Base-by-base conservation (phyloP, 164 flowering plant species). In the Protea cynaroides region DNA sequence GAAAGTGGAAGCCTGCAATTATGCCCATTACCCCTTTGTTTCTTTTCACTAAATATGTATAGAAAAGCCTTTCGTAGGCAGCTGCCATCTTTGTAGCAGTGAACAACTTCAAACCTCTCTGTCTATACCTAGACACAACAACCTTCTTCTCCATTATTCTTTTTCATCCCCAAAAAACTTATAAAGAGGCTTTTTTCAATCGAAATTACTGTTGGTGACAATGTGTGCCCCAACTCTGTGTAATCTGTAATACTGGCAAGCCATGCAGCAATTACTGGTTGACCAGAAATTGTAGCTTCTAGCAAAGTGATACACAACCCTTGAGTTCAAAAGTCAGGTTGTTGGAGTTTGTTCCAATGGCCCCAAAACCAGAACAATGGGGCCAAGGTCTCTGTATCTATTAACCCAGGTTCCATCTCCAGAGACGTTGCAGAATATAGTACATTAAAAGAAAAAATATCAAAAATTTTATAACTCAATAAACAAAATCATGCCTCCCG, bases 381-480 rank as follows among this genome's bases (percentile, higher is more conserved):
- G 17, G 0, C 94, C 87, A 3, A 87, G 81, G 8, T 80, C 86
- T 75, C 71, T 78, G 68, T 86, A 87, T 65, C 85, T 74, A 22
- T 43, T 68, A 37, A 81, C 80, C 92, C 94, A 86, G 15, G 96
- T 93, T 54, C 93, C 93, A 72, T 83, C 80, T 37, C 96, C 93
- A 11, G n/a, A n/a, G n/a, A n/a, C n/a, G n/a, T n/a, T n/a, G n/a
- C n/a, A n/a, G n/a, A n/a, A n/a, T n/a, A n/a, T n/a, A n/a, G n/a
- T n/a, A n/a, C n/a, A n/a, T n/a, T n/a, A n/a, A n/a, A n/a, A n/a
- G n/a, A n/a, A n/a, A n/a, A n/a, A n/a, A n/a, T n/a, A n/a, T n/a
- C n/a, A n/a, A n/a, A n/a, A n/a, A n/a, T n/a, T n/a, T n/a, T n/a
- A n/a, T n/a, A n/a, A n/a, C n/a, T n/a, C n/a, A n/a, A n/a, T n/a